phyloP scores from a whole-genome alignment of 768 basidiomycete genomes.

The Rhizopogon roseolus region DNA sequence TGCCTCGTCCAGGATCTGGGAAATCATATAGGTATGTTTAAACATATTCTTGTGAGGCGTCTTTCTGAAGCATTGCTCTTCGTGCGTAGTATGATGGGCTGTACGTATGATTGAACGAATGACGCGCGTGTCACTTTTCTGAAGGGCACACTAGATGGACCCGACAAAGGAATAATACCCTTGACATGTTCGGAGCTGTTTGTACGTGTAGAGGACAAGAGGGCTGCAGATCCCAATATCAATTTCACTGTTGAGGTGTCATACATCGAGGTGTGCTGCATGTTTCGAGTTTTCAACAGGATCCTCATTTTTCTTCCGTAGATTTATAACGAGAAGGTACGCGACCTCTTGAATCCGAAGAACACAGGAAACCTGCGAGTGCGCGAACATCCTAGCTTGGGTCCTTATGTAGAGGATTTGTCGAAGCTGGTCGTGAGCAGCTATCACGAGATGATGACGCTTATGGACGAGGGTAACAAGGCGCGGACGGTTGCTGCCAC shows the following conservation, averaged over 20 bases:
- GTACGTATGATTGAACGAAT: conserved; percentile 42
- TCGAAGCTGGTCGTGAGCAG: conserved; percentile 87
- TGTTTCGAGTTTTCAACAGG: neutral
- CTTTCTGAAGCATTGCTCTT: neutral
- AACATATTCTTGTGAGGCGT: neutral
- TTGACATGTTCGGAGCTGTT: conserved; percentile 94
- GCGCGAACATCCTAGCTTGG: conserved; percentile 92
- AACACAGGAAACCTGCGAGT: conserved; percentile 95
- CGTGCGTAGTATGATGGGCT: conserved; percentile 84
- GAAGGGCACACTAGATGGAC: conserved; percentile 56
- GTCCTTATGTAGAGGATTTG: conserved; percentile 98
- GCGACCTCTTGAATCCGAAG: conserved; percentile 95
- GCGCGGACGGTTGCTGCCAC: conserved; percentile 97
- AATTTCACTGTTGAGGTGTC: conserved; percentile 96
- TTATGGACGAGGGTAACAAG: conserved; percentile 99
- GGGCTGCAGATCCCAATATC: conserved; percentile 57
- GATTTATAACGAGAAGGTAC: conserved; percentile 98
- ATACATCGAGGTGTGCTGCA: conserved; percentile 75
- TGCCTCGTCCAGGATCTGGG: conserved; percentile 60
- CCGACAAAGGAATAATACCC: conserved; percentile 97
- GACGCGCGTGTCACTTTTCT: conserved; percentile 2
- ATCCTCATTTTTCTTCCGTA: conserved; percentile 20
- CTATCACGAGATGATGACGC: conserved; percentile 96
- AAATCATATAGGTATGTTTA: conserved; percentile 81
- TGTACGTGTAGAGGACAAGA: conserved; percentile 68